These are phyloP conservation scores for Trifolium subterraneum DNA, from an alignment of 306 rosid species.

Conservation along the genomic window DNA sequence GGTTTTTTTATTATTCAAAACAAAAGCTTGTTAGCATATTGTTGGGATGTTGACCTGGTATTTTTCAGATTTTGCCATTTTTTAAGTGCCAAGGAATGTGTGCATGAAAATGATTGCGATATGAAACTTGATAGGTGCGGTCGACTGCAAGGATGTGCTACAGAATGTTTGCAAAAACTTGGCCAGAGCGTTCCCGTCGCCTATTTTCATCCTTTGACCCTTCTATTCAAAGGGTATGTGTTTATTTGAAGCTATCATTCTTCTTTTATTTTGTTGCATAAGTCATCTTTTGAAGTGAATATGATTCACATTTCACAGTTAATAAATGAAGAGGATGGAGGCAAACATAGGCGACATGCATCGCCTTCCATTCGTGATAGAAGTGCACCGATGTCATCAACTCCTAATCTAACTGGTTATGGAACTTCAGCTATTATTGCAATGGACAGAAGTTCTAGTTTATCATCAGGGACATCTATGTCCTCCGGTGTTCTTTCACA, in stretches of 20 bases:
- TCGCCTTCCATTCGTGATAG: conserved; percentile 96
- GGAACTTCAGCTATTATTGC: conserved; percentile 99
- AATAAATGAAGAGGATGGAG: conserved; percentile 99
- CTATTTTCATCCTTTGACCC: conserved; percentile 88
- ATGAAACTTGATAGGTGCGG: conserved; percentile 79
- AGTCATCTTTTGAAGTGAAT: conserved; percentile 36
- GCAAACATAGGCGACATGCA: conserved; percentile 86
- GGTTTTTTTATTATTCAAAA: conserved; percentile 26
- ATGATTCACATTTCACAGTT: conserved; percentile 67
- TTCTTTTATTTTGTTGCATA: conserved; percentile 32
- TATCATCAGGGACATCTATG: conserved; percentile 78
- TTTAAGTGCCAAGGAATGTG: conserved; percentile 11
- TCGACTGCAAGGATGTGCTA: conserved; percentile 96
- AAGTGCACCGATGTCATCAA: conserved; percentile 59
- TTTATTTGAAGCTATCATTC: conserved; percentile 40
- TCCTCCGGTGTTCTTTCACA: conserved; percentile 82
- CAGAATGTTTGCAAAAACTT: conserved; percentile 95
- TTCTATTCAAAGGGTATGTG: conserved; percentile 91
- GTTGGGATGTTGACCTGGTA: conserved; percentile 27
- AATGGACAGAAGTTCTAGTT: conserved; percentile 90
- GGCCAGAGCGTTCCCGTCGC: conserved; percentile 95
- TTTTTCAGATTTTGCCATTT: conserved; percentile 19
- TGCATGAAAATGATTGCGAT: conserved; percentile 29
- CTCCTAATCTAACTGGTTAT: conserved; percentile 83
- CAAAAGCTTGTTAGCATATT: conserved; percentile 22